Percentiles rank a stretch among this genome's conserved stretches.
phyloP scores from a whole-genome alignment of 768 basidiomycete genomes.

The Krasilnikovozyma curviuscula region DNA sequence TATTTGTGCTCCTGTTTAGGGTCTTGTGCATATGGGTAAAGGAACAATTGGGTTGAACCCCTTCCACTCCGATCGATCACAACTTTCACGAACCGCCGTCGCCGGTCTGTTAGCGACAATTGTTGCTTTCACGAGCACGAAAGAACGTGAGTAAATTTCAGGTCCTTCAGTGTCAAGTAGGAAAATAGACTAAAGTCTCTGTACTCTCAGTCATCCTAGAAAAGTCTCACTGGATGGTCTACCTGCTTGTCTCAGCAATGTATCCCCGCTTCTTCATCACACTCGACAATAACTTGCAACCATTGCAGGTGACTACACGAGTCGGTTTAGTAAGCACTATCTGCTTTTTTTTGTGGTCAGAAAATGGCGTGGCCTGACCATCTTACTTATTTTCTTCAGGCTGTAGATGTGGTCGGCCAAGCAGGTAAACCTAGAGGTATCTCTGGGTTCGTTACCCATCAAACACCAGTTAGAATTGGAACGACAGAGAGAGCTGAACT shows the following conservation, averaged over 20 bases:
- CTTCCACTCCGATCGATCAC: slow-evolving; percentile 78
- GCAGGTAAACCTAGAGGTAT: slow-evolving; percentile 79
- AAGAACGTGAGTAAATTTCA: slow-evolving; percentile 33
- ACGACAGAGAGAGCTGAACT: slow-evolving; percentile 88
- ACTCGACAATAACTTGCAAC: slow-evolving; percentile 74
- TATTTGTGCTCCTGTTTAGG: slow-evolving; percentile 32
- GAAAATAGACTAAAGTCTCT: slow-evolving; percentile 3
- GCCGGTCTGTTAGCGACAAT: slow-evolving; percentile 75
- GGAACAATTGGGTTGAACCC: slow-evolving; percentile 93
- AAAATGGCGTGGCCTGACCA: neutral
- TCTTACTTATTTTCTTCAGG: slow-evolving; percentile 31
- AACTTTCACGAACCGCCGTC: slow-evolving; percentile 73
- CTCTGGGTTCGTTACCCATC: slow-evolving; percentile 95
- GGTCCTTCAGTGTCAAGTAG: neutral
- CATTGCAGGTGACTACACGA: slow-evolving; percentile 71
- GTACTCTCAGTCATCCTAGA: slow-evolving; percentile 60
- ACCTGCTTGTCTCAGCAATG: slow-evolving; percentile 89
- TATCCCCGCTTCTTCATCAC: slow-evolving; percentile 97
- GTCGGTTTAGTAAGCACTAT: slow-evolving; percentile 54
- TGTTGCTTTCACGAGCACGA: slow-evolving; percentile 82
- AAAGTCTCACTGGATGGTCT: slow-evolving; percentile 97
- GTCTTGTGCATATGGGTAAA: slow-evolving; percentile 98
- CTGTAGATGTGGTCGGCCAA: slow-evolving; percentile 91
- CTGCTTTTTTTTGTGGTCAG: neutral
- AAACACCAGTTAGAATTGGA: slow-evolving; percentile 84